These are phyloP conservation scores for Chlamydomonas asymmetrica DNA, from an alignment of 139 green algal species.

Conservation along the genomic window DNA sequence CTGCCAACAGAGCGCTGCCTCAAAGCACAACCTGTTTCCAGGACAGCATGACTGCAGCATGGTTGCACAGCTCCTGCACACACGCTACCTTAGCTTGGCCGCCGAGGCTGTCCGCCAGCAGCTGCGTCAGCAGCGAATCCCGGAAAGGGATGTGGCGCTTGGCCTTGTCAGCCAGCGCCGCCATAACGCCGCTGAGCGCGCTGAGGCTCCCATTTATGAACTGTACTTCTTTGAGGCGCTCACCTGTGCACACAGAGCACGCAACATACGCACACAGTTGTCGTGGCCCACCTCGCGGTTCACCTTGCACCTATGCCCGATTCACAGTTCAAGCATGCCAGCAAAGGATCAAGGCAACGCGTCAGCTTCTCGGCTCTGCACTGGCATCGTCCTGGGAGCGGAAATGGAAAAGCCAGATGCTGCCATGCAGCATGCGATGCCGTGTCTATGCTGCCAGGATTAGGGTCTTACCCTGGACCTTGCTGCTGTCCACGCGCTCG, in stretches of 20 bases:
- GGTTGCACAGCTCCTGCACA: not conserved
- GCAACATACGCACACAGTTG: too few species aligned
- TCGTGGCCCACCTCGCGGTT: not conserved
- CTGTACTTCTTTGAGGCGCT: slow-evolving; percentile 82
- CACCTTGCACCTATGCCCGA: too few species aligned
- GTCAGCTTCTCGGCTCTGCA: too few species aligned
- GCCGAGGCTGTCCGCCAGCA: slow-evolving; percentile 86
- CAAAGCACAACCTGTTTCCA: too few species aligned
- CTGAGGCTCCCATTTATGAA: slow-evolving; percentile 85
- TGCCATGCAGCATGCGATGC: too few species aligned
- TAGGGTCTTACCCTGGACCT: slow-evolving; percentile 70
- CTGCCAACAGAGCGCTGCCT: not conserved
- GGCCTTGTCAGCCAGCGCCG: slow-evolving; percentile 67
- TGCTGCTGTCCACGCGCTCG: slow-evolving; percentile 75
- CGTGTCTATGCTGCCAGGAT: too few species aligned
- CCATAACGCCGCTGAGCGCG: slow-evolving; percentile 84
- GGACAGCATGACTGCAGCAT: too few species aligned
- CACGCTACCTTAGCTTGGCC: slow-evolving; percentile 75
- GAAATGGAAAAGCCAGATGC: too few species aligned
- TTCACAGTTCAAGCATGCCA: too few species aligned
- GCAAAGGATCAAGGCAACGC: too few species aligned
- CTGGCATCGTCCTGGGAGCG: too few species aligned
- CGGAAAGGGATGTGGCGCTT: slow-evolving; percentile 87
- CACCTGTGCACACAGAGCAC: too few species aligned
- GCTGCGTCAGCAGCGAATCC: slow-evolving; percentile 90